These are phyloP conservation scores for Veloporphyrellus conicus DNA, from an alignment of 1,284 basidiomycete genomes.

Conservation along the genomic window DNA sequence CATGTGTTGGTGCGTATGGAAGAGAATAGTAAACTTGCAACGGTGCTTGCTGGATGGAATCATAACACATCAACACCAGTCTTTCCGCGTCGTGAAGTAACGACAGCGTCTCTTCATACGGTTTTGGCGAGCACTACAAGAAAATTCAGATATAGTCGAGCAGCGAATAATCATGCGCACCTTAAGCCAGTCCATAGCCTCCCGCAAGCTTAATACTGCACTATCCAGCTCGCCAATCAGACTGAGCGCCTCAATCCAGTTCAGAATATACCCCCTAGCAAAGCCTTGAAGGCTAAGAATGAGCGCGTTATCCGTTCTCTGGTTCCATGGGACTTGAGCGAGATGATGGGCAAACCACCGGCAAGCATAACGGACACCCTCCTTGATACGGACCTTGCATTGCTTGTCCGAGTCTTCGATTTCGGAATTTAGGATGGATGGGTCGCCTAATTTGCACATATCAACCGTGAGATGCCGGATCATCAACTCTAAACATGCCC, in stretches of 20 bases:
- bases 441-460: slow-evolving; percentile 17
- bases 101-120: slow-evolving; percentile 6
- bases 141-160: not conserved
- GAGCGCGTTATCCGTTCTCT: slow-evolving; percentile 6
- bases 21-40: slow-evolving; percentile 23
- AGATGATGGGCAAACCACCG: slow-evolving; percentile 23
- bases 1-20: slow-evolving; percentile 12
- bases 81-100: slow-evolving; percentile 22
- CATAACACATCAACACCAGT: slow-evolving; percentile 22
- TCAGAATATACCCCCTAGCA: slow-evolving; percentile 9
- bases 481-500: slow-evolving; percentile 20
- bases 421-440: slow-evolving; percentile 17
- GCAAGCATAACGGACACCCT: slow-evolving; percentile 21
- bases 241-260: slow-evolving; percentile 25
- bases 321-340: slow-evolving; percentile 7
- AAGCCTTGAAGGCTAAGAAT: slow-evolving; percentile 16
- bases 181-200: slow-evolving; percentile 15
- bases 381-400: slow-evolving; percentile 13
- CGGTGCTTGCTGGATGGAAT: slow-evolving; percentile 17
- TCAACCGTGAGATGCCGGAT: slow-evolving; percentile 12
- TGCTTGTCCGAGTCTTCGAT: slow-evolving; percentile 12
- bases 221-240: slow-evolving; percentile 17
- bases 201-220: slow-evolving; percentile 15
- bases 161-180: slow-evolving; percentile 1
- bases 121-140: slow-evolving; percentile 4